phyloP scores from a whole-genome alignment of 2,329 filamentous ascomycete species.

The Penicillium occitanis region DNA sequence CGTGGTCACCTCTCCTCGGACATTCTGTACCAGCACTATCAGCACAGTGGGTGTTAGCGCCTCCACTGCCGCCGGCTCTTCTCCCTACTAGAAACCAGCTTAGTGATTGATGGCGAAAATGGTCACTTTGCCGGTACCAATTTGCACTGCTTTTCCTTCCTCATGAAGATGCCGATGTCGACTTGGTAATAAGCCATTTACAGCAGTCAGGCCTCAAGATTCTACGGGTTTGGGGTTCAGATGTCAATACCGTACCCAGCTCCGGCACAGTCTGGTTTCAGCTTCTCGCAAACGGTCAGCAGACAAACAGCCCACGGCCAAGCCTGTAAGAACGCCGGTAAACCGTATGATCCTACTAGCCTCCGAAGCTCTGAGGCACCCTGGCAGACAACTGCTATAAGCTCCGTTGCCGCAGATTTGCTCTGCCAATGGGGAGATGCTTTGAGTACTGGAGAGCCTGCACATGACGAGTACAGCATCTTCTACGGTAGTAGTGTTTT shows the following conservation, averaged over 20 bases:
- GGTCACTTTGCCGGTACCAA: slow-evolving; percentile 53
- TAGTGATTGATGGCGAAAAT: slow-evolving; percentile 41
- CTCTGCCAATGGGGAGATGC: slow-evolving; percentile 42
- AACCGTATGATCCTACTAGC: slow-evolving; percentile 39
- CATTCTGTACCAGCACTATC: not conserved
- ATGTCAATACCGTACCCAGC: slow-evolving; percentile 43
- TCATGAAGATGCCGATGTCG: slow-evolving; percentile 53
- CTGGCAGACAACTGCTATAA: slow-evolving; percentile 40
- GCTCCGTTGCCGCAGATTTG: slow-evolving; percentile 37
- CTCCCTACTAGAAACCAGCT: slow-evolving; percentile 31
- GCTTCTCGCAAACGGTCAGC: slow-evolving; percentile 35
- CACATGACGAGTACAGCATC: slow-evolving; percentile 34
- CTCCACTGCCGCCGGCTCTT: not conserved
- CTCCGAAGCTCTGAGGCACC: slow-evolving; percentile 31
- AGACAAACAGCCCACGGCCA: slow-evolving; percentile 50
- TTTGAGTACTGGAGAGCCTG: slow-evolving; percentile 31
- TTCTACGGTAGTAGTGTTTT: slow-evolving; percentile 36
- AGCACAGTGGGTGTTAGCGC: not conserved
- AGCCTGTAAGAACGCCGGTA: slow-evolving; percentile 39
- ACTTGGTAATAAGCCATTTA: slow-evolving; percentile 39
- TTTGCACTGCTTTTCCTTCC: slow-evolving; percentile 54
- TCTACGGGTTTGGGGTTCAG: slow-evolving; percentile 56
- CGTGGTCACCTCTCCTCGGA: not conserved
- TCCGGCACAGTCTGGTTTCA: slow-evolving; percentile 50
- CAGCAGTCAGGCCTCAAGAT: slow-evolving; percentile 49